A percentile compares a stretch with the other conserved stretches of the same genome.
Evolutionary conservation across 768 basidiomycete species (phyloP).

Genomic region (Leccinum disarticulatum): DNA sequence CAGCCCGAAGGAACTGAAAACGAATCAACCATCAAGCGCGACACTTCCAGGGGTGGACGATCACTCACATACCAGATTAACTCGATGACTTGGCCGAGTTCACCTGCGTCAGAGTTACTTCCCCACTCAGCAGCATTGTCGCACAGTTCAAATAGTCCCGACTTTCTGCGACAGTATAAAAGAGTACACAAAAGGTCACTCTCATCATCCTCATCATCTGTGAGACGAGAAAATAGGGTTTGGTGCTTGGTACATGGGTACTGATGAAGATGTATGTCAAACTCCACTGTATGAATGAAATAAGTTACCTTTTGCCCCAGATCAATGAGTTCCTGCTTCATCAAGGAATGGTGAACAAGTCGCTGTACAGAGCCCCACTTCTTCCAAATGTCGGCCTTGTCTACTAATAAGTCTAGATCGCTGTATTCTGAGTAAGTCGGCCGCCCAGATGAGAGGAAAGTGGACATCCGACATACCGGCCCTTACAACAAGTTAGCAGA

Average conservation of each 20-base stretch:
- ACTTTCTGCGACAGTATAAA: constrained; percentile 18
- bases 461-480: constrained; percentile 2
- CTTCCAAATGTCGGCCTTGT: constrained; percentile 12
- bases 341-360: constrained; percentile 14
- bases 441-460: not conserved
- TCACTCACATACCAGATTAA: constrained; percentile 22
- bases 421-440: constrained; percentile 3
- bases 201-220: constrained; percentile 15
- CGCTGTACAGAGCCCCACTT: constrained; percentile 18
- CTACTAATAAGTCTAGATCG: constrained; percentile 8
- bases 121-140: not conserved
- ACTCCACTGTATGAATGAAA: not conserved
- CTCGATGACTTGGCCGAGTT: constrained; percentile 23
- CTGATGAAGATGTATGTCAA: constrained; percentile 10
- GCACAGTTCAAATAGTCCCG: constrained; percentile 15
- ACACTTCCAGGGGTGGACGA: not conserved
- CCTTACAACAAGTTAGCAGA: constrained; percentile 15
- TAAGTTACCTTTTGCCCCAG: constrained; percentile 12
- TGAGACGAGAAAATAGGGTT: not conserved
- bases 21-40: not conserved
- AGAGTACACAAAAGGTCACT: constrained; percentile 19
- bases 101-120: not conserved
- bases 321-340: constrained; percentile 12
- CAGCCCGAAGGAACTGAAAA: constrained; percentile 14
- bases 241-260: constrained; percentile 14